Conservation (phyloP, 169 alveolate species). For the Plasmodium berghei region DNA sequence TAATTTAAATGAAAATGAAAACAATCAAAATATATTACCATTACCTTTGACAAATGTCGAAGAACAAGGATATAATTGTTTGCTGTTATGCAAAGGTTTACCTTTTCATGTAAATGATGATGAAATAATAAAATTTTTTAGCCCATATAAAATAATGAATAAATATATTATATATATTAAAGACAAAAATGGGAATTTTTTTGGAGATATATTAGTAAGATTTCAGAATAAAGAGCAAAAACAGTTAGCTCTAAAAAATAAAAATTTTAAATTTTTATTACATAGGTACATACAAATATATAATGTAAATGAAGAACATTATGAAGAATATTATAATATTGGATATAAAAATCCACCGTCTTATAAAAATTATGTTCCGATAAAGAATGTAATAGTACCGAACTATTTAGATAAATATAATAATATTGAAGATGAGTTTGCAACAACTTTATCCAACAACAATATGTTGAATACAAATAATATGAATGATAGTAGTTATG, state of each 20-base stretch:
- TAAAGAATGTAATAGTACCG: slow-evolving; percentile 44
- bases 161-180: slow-evolving; percentile 65
- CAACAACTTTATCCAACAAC: background rate
- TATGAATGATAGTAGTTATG: background rate
- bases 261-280: slow-evolving; percentile 59
- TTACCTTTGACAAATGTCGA: slow-evolving; percentile 28
- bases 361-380: slow-evolving; percentile 75
- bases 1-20: slow-evolving; percentile 11
- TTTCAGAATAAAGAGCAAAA: slow-evolving; percentile 67
- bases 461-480: background rate
- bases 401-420: slow-evolving; percentile 1
- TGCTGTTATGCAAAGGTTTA: slow-evolving; percentile 63
- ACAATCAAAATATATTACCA: slow-evolving; percentile 32
- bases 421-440: background rate
- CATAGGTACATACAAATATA: slow-evolving; percentile 75
- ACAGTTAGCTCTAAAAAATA: slow-evolving; percentile 60
- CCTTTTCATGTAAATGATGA: slow-evolving; percentile 56
- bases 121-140: slow-evolving; percentile 45
- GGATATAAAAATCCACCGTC: slow-evolving; percentile 76
- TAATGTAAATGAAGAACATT: slow-evolving; percentile 72
- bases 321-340: slow-evolving; percentile 69
- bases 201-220: slow-evolving; percentile 72
- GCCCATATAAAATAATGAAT: slow-evolving; percentile 56
- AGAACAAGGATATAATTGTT: slow-evolving; percentile 41
- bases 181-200: slow-evolving; percentile 74